These are phyloP conservation scores for Amylostereum chailletii DNA, from an alignment of 1,284 basidiomycete species.

Conservation along the genomic window DNA sequence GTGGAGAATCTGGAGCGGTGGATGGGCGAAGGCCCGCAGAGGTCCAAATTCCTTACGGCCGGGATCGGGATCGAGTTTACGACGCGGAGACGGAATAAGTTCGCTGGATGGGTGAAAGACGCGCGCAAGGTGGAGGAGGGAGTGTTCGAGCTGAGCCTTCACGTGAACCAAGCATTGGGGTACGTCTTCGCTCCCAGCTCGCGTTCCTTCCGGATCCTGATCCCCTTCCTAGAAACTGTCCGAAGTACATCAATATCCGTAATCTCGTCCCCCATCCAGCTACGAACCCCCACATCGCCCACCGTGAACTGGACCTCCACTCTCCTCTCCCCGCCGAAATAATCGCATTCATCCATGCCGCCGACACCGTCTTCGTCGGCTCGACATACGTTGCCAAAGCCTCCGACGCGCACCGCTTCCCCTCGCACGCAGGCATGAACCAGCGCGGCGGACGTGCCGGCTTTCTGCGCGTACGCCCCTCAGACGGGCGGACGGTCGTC, in stretches of 20 bases:
- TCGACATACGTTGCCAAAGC: conserved; percentile 35
- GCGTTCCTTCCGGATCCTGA: not conserved
- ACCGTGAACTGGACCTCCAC: conserved; percentile 25
- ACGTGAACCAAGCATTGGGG: conserved; percentile 54
- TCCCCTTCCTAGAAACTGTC: conserved; percentile 42
- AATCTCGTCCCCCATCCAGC: conserved; percentile 32
- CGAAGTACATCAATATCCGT: conserved; percentile 56
- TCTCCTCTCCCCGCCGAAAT: conserved; percentile 41
- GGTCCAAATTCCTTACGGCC: conserved; percentile 30
- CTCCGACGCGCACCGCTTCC: conserved; percentile 27
- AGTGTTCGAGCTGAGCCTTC: conserved; percentile 21
- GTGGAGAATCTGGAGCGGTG: conserved; percentile 25
- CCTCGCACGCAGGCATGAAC: conserved; percentile 58
- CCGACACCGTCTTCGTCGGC: conserved; percentile 50
- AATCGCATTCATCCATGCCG: conserved; percentile 35
- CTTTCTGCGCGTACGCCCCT: conserved; percentile 46
- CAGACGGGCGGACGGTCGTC: conserved; percentile 44
- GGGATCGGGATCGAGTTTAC: conserved; percentile 55
- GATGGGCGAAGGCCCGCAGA: conserved; percentile 12
- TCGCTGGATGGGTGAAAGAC: conserved; percentile 39
- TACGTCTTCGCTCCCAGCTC: conserved; percentile 18
- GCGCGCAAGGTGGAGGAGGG: conserved; percentile 17
- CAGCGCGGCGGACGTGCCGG: conserved; percentile 54
- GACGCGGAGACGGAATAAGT: conserved; percentile 52
- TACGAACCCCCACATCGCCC: conserved; percentile 28